A percentile compares a stretch with the other conserved stretches of the same genome.
Conservation (phyloP, 208 protist species). For the Naegleria fowleri region DNA sequence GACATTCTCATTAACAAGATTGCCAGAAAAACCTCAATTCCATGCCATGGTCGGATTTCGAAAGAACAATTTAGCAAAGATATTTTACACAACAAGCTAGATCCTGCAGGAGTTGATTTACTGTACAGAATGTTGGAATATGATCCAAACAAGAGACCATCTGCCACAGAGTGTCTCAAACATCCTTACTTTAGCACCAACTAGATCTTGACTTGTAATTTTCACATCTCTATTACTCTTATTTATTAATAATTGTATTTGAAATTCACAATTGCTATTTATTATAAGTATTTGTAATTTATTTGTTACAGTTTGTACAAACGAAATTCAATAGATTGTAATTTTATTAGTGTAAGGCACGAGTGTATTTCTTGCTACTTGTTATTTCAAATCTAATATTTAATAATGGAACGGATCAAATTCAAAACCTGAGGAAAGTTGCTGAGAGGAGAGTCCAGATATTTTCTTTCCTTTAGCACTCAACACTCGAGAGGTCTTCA, state of each 20-base stretch:
- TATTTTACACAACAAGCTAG: neutral
- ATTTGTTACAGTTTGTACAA: too few species aligned
- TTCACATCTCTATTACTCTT: too few species aligned
- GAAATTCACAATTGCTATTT: too few species aligned
- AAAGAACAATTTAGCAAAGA: neutral
- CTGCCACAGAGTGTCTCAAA: neutral
- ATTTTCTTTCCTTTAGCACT: neutral
- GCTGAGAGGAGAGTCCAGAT: neutral
- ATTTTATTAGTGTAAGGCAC: too few species aligned
- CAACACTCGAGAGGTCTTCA: neutral
- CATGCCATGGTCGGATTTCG: conserved; percentile 74
- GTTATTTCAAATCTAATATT: too few species aligned
- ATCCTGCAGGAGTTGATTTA: neutral
- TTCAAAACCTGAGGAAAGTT: neutral
- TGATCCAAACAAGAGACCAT: neutral
- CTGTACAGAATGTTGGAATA: conserved; percentile 11
- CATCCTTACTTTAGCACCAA: conserved; percentile 8
- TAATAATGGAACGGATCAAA: neutral
- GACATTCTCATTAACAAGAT: conserved; percentile 56
- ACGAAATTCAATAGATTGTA: too few species aligned
- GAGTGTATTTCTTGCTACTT: too few species aligned
- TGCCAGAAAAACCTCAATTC: neutral
- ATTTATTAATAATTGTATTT: too few species aligned
- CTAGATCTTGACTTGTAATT: neutral
- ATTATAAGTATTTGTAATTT: too few species aligned